A percentile compares a stretch with the other conserved stretches of the same genome.
These are phyloP conservation scores for Pythium graminicola DNA, from an alignment of 352 stramenopile species.

Conservation along the genomic window DNA sequence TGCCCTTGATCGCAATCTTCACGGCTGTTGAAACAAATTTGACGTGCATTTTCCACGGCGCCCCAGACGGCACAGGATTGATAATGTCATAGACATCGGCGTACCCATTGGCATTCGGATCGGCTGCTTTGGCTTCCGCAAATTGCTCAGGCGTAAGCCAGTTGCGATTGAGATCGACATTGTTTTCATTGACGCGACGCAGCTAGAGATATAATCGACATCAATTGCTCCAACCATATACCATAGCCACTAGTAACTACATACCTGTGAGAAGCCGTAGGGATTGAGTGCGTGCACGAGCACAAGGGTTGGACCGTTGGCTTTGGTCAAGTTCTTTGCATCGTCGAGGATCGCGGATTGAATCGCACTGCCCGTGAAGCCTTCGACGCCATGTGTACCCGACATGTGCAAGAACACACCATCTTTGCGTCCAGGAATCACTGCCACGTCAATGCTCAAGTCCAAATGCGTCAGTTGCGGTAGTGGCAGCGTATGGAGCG, in stretches of 20 bases:
- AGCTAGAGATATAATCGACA: constrained; percentile 39
- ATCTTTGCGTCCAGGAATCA: constrained; percentile 38
- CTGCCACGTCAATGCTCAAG: constrained; percentile 62
- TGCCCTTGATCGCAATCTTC: constrained; percentile 36
- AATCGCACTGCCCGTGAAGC: constrained; percentile 75
- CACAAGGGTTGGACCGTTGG: constrained; percentile 62
- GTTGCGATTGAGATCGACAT: constrained; percentile 94
- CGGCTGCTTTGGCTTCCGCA: constrained; percentile 29
- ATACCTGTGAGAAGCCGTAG: constrained; percentile 79
- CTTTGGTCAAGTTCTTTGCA: constrained; percentile 10
- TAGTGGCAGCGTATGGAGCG: constrained; percentile 49
- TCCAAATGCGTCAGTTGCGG: constrained; percentile 36
- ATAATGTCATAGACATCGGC: constrained; percentile 62
- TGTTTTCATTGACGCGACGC: constrained; percentile 90
- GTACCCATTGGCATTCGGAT: constrained; percentile 81
- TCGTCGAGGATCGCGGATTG: constrained; percentile 50
- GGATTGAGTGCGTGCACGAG: constrained; percentile 92
- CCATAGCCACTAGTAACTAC: no score
- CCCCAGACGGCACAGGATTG: constrained; percentile 36
- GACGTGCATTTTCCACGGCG: constrained; percentile 12
- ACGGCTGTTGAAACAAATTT: constrained; percentile 24
- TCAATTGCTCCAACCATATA: background rate
- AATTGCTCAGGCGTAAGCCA: constrained; percentile 59
- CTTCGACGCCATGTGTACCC: constrained; percentile 78
- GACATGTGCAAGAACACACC: constrained; percentile 68